These are phyloP conservation scores for Smallanthus sonchifolius DNA, from an alignment of 129 eudicot species.

Conservation along the genomic window DNA sequence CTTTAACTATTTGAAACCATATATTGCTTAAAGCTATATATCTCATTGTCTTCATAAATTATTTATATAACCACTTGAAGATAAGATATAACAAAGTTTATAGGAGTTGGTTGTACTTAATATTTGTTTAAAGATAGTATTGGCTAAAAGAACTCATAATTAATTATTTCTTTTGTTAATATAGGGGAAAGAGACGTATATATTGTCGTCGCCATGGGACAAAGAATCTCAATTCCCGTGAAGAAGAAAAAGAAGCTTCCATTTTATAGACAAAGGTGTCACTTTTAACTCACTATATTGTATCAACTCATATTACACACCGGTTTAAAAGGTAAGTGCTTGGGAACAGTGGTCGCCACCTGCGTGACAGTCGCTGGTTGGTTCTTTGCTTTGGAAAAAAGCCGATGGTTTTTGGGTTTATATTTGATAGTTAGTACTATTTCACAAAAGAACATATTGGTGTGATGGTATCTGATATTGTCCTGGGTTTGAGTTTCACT, in stretches of 20 bases:
- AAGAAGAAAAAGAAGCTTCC: constrained; percentile 4
- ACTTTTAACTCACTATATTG: not conserved
- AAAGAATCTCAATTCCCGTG: constrained; percentile 29
- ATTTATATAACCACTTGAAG: not conserved
- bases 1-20: not conserved
- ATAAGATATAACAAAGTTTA: not conserved
- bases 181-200: constrained; percentile 10
- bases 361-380: too few species aligned
- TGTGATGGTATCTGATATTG: too few species aligned
- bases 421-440: too few species aligned
- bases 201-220: constrained; percentile 16
- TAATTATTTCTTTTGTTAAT: not conserved
- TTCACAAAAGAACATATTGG: too few species aligned
- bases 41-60: too few species aligned
- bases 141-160: not conserved
- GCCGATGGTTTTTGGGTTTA: too few species aligned
- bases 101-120: not conserved
- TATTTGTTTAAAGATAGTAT: not conserved
- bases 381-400: too few species aligned
- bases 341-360: too few species aligned
- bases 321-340: not conserved
- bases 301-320: not conserved
- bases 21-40: not conserved
- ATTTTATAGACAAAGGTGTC: constrained; percentile 20
- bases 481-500: too few species aligned